Percentiles rank a stretch among this genome's conserved stretches.
Evolutionary conservation across 2,329 filamentous ascomycete species (phyloP).

Genomic region (Pseudogymnoascus sp.): DNA sequence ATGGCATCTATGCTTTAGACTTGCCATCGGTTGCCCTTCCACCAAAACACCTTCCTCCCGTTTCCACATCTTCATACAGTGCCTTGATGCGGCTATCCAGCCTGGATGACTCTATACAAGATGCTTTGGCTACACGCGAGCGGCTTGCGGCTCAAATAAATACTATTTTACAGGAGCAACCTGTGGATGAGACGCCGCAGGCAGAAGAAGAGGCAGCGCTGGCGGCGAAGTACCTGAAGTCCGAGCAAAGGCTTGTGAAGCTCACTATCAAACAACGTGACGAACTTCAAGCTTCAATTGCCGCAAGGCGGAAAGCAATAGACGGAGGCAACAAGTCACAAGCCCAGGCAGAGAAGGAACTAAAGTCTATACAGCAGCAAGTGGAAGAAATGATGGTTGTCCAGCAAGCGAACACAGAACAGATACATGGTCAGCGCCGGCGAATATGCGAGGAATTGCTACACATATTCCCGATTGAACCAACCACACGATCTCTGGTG

Average conservation of each 20-base stretch:
- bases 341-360: conserved; percentile 47
- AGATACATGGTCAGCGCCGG: conserved; percentile 75
- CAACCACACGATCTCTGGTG: conserved; percentile 54
- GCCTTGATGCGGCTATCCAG: conserved; percentile 81
- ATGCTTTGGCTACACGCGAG: conserved; percentile 70
- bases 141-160: conserved; percentile 73
- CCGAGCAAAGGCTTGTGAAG: conserved; percentile 59
- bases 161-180: conserved; percentile 37
- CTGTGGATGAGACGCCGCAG: conserved; percentile 36
- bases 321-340: conserved; percentile 51
- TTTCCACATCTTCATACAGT: conserved; percentile 72
- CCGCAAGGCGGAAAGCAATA: conserved; percentile 59
- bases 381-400: conserved; percentile 48
- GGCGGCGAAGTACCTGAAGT: conserved; percentile 45
- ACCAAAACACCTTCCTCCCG: conserved; percentile 42
- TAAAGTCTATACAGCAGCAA: conserved; percentile 51
- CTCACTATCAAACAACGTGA: conserved; percentile 53
- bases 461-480: conserved; percentile 71
- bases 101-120: conserved; percentile 82
- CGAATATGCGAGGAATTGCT: conserved; percentile 79
- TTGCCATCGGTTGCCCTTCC: conserved; percentile 40
- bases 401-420: conserved; percentile 48
- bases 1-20: conserved; percentile 79
- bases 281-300: conserved; percentile 59
- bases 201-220: conserved; percentile 42